Conservation (phyloP, 495 filamentous ascomycete species). For the Lepraria neglecta region DNA sequence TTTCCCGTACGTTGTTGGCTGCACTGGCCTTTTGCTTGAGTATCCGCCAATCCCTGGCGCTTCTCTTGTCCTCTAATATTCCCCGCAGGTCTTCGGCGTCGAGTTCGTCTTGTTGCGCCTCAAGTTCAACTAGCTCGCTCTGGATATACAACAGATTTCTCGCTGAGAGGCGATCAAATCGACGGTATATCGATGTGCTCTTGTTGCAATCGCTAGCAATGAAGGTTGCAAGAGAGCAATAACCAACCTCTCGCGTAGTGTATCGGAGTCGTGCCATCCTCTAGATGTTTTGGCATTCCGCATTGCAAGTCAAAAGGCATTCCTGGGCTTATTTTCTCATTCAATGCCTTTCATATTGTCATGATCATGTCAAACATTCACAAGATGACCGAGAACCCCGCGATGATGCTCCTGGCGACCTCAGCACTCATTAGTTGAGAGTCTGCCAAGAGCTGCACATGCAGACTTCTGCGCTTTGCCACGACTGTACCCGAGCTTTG, state of each 20-base stretch:
- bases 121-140: constrained; percentile 19
- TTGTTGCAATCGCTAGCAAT: constrained; percentile 20
- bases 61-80: not conserved
- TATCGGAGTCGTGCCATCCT: not conserved
- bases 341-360: not conserved
- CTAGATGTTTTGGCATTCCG: not conserved
- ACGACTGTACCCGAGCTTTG: too few relatives aligned
- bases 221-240: constrained; percentile 16
- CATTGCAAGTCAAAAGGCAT: not conserved
- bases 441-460: too few relatives aligned
- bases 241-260: constrained; percentile 15
- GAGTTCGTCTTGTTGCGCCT: constrained; percentile 16
- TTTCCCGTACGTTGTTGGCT: not conserved
- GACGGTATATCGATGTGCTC: constrained; percentile 17
- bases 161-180: constrained; percentile 21
- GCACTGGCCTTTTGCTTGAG: not conserved
- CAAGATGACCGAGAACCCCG: too few relatives aligned
- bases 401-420: too few relatives aligned
- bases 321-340: not conserved
- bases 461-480: too few relatives aligned
- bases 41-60: constrained; percentile 3
- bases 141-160: constrained; percentile 23
- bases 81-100: not conserved
- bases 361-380: not conserved
- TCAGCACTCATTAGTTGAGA: too few relatives aligned